These are phyloP conservation scores for Beauveria bassiana DNA, from an alignment of 2,329 filamentous ascomycete species.

Conservation along the genomic window DNA sequence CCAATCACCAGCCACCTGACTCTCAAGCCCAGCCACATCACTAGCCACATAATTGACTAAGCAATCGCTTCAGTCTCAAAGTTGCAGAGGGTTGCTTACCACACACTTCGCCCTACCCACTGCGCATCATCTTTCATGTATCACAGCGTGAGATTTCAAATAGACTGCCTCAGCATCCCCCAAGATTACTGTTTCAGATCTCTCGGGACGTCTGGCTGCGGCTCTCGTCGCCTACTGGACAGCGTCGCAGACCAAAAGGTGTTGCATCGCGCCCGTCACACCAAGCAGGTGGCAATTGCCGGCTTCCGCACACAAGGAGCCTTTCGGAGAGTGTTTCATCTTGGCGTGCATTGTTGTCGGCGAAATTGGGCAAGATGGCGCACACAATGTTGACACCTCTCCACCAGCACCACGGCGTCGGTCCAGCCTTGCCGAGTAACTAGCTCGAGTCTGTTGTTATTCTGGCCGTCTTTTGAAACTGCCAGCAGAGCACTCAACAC, in stretches of 20 bases:
- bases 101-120: not conserved
- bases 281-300: not conserved
- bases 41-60: not conserved
- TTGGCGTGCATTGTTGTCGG: not conserved
- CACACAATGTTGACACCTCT: not conserved
- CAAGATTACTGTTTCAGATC: not conserved
- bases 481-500: not conserved
- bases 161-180: not conserved
- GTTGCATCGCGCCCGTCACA: not conserved
- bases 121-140: not conserved
- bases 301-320: not conserved
- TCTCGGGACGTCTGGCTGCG: not conserved
- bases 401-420: not conserved
- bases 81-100: no score
- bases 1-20: not conserved
- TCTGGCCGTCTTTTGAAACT: not conserved
- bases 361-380: not conserved
- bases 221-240: not conserved
- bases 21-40: not conserved
- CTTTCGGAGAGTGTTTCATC: not conserved
- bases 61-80: no score
- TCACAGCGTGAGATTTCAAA: not conserved
- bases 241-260: not conserved
- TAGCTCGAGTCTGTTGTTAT: not conserved
- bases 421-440: not conserved